Conservation (phyloP, 768 basidiomycete genomes). For the Pleurotus salmoneostramineus region DNA sequence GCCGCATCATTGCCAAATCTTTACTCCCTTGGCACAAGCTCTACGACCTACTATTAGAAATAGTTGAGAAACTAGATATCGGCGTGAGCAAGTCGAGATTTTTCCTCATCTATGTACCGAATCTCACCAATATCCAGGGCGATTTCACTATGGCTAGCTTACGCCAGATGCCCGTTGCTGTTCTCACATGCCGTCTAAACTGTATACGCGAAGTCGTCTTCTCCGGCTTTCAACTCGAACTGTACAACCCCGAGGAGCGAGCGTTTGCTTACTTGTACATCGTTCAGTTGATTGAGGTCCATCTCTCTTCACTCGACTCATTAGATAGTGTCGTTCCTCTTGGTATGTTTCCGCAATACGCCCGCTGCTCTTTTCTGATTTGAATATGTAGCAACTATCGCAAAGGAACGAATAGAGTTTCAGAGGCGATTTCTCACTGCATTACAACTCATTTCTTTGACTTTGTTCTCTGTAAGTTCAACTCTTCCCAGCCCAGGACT, state of each 20-base stretch:
- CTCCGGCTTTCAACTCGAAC: conserved; percentile 73
- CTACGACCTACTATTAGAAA: conserved; percentile 42
- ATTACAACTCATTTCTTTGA: conserved; percentile 50
- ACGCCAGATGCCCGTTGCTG: conserved; percentile 38
- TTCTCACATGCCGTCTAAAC: conserved; percentile 56
- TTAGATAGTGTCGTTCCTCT: conserved; percentile 34
- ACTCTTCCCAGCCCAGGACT: background rate
- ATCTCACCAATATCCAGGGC: background rate
- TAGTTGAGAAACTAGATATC: conserved; percentile 24
- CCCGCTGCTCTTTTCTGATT: background rate
- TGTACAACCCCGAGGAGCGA: conserved; percentile 66
- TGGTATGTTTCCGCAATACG: conserved; percentile 23
- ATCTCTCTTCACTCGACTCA: conserved; percentile 50
- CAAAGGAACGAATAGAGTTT: conserved; percentile 43
- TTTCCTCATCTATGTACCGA: background rate
- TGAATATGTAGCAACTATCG: conserved; percentile 27
- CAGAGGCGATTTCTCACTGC: conserved; percentile 52
- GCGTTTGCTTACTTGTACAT: conserved; percentile 78
- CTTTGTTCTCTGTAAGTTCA: conserved; percentile 48
- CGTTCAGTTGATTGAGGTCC: conserved; percentile 49
- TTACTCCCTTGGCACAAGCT: conserved; percentile 64
- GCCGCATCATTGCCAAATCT: conserved; percentile 61
- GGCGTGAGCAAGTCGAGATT: conserved; percentile 18
- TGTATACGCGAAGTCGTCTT: conserved; percentile 64
- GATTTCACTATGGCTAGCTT: conserved; percentile 30